Conservation (phyloP, 1,139 yeast species). For the Yamadazyma conglobata region DNA sequence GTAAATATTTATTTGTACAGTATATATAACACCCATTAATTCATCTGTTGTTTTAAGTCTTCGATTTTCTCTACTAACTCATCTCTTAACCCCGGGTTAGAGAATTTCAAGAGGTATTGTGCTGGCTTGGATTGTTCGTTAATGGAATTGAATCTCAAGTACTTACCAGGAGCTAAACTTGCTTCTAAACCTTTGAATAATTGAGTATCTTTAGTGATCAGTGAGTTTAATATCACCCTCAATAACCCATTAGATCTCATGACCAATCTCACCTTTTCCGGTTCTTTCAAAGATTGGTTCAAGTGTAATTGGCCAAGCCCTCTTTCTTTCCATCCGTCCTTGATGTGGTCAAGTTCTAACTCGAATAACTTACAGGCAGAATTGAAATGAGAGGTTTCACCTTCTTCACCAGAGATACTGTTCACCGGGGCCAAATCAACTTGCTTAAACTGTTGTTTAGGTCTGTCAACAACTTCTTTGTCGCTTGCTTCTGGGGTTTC, state of each 20-base stretch:
- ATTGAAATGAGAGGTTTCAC: conserved; percentile 66
- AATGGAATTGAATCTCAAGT: conserved; percentile 58
- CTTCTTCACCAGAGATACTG: conserved; percentile 83
- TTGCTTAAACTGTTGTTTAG: conserved; percentile 42
- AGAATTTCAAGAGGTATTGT: conserved; percentile 79
- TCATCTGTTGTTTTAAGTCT: conserved; percentile 25
- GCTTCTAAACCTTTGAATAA: conserved; percentile 80
- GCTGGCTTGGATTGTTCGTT: conserved; percentile 59
- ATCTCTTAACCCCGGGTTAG: conserved; percentile 58
- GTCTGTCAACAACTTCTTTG: conserved; percentile 12
- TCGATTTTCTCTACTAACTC: conserved; percentile 54
- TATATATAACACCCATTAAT: conserved; percentile 1
- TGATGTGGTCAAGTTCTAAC: conserved; percentile 57
- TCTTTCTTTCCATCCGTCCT: conserved; percentile 91
- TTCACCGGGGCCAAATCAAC: conserved; percentile 53
- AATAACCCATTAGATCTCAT: conserved; percentile 91
- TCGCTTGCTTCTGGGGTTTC: conserved; percentile 8
- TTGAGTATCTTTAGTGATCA: conserved; percentile 55
- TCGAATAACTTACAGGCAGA: conserved; percentile 80
- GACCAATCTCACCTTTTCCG: conserved; percentile 51
- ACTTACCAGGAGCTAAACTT: conserved; percentile 75
- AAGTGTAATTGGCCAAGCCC: conserved; percentile 87
- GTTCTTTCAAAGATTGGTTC: conserved; percentile 48
- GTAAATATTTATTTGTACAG: too few relatives aligned
- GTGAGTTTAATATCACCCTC: conserved; percentile 76